Evolutionary conservation across 345 rosid species (phyloP).

Genomic region (Eucalyptus virginea): DNA sequence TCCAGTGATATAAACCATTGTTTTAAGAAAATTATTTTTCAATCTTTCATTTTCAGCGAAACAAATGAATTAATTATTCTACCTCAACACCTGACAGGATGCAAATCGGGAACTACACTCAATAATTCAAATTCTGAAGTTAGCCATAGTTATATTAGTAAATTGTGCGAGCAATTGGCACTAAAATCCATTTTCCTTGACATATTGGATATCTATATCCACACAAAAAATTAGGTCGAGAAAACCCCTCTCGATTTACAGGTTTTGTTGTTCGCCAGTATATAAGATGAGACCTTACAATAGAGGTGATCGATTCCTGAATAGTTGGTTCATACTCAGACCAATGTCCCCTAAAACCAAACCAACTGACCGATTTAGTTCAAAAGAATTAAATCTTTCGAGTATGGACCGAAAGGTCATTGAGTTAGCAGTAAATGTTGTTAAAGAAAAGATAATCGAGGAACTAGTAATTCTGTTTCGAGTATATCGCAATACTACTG

Average conservation of each 20-base stretch:
- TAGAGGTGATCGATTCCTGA: too few relatives aligned
- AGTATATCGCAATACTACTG: too few relatives aligned
- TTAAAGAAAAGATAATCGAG: neutral
- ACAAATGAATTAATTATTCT: too few relatives aligned
- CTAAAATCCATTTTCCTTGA: neutral
- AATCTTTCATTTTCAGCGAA: too few relatives aligned
- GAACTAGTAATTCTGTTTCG: too few relatives aligned
- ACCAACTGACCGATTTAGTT: fast-evolving
- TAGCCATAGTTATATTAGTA: neutral
- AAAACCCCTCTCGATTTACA: neutral
- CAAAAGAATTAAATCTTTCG: neutral
- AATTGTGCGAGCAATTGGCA: neutral
- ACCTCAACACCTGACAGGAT: too few relatives aligned
- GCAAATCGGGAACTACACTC: neutral
- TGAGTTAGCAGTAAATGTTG: neutral
- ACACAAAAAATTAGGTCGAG: neutral
- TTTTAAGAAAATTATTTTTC: too few relatives aligned
- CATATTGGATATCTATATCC: neutral
- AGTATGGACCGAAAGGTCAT: neutral
- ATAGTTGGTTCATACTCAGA: too few relatives aligned
- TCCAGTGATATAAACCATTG: too few relatives aligned
- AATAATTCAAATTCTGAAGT: neutral
- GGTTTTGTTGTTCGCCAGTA: neutral
- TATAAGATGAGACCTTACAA: too few relatives aligned
- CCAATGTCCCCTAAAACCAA: too few relatives aligned